Percentiles rank a stretch among this genome's conserved stretches.
These are phyloP conservation scores for Codiaeum variegatum DNA, from an alignment of 441 rosid species.

Conservation along the genomic window DNA sequence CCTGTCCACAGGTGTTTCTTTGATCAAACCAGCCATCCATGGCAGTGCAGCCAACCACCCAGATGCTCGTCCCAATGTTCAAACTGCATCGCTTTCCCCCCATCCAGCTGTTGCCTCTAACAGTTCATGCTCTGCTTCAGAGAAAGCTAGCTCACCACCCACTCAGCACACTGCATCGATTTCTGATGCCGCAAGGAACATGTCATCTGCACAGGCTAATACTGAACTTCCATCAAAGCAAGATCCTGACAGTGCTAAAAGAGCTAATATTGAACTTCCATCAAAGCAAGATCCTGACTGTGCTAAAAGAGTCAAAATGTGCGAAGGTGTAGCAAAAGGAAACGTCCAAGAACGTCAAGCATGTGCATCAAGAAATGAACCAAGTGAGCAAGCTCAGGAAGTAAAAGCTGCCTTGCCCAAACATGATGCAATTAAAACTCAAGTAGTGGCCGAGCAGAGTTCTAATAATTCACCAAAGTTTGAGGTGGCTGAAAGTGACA, in stretches of 20 bases:
- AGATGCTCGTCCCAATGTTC: conserved; percentile 38
- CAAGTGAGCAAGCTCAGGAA: conserved; percentile 21
- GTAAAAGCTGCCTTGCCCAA: conserved; percentile 26
- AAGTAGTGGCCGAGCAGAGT: conserved; percentile 23
- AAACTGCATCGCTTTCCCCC: conserved; percentile 30
- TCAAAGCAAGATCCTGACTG: conserved; percentile 34
- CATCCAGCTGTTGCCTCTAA: conserved; percentile 32
- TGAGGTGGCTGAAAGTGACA: conserved; percentile 27
- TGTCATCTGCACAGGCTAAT: conserved; percentile 29
- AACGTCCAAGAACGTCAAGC: conserved; percentile 33
- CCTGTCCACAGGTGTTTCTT: conserved; percentile 43
- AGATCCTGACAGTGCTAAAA: conserved; percentile 30
- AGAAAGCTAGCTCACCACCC: conserved; percentile 34
- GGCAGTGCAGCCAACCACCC: conserved; percentile 34
- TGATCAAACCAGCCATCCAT: conserved; percentile 34
- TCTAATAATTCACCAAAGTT: conserved; percentile 20
- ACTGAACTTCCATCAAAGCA: conserved; percentile 35
- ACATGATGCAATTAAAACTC: conserved; percentile 25
- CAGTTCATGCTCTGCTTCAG: conserved; percentile 25
- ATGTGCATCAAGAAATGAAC: conserved; percentile 21
- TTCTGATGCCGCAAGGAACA: conserved; percentile 23
- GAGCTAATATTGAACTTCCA: conserved; percentile 31
- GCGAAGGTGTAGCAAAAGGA: conserved; percentile 29
- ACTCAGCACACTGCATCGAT: conserved; percentile 32
- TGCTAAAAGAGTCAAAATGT: conserved; percentile 25